Conservation (phyloP, 192 early-diverging fungal genomes). For the Backusella australiensis region DNA sequence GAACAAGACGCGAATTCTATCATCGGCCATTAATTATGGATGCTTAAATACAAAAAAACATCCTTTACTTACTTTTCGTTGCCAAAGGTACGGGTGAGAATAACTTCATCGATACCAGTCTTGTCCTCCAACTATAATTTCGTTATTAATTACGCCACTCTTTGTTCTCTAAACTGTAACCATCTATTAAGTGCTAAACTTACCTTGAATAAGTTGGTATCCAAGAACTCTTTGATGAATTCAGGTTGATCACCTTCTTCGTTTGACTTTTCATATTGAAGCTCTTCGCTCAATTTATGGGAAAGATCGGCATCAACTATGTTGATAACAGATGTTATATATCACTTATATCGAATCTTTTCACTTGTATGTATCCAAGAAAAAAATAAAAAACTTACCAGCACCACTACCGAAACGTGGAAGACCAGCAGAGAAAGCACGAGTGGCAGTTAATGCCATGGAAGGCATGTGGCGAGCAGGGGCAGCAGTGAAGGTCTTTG, state of each 20-base stretch:
- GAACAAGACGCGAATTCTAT: slow-evolving; percentile 82
- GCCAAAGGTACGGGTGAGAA: slow-evolving; percentile 81
- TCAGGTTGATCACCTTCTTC: slow-evolving; percentile 55
- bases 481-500: neutral
- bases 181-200: neutral
- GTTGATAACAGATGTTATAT: neutral
- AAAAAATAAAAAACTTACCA: slow-evolving; percentile 1
- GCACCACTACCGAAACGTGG: slow-evolving; percentile 7
- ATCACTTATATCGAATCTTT: neutral
- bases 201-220: slow-evolving; percentile 60
- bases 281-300: slow-evolving; percentile 71
- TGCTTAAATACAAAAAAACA: neutral
- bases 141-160: neutral
- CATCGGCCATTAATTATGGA: neutral
- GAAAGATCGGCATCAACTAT: slow-evolving; percentile 67
- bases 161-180: neutral
- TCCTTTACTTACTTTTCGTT: slow-evolving; percentile 73
- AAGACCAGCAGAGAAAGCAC: slow-evolving; percentile 19
- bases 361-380: neutral
- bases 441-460: slow-evolving; percentile 8
- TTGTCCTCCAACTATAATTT: slow-evolving; percentile 71
- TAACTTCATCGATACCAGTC: slow-evolving; percentile 74
- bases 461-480: neutral
- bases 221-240: slow-evolving; percentile 74
- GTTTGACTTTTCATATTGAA: slow-evolving; percentile 69